Percentiles rank a stretch among this genome's conserved stretches.
Evolutionary conservation across 2,329 filamentous ascomycete genomes (phyloP).

Genomic region (Penicillium aurantiogriseum): DNA sequence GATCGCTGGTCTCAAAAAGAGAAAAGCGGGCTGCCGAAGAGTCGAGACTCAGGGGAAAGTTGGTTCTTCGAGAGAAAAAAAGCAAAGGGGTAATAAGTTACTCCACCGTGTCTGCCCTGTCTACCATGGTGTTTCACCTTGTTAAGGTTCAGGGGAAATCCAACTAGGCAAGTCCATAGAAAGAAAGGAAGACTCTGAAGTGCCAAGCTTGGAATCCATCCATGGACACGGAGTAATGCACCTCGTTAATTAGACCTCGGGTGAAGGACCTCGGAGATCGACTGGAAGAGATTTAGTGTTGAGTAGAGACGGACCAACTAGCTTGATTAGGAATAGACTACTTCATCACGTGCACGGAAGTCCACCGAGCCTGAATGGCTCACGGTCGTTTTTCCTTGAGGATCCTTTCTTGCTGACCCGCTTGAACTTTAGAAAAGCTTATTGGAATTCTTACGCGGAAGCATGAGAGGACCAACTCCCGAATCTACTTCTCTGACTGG

Average conservation of each 20-base stretch:
- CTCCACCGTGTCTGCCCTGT: slow-evolving; percentile 1
- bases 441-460: background rate
- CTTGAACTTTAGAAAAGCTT: background rate
- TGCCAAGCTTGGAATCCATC: background rate
- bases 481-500: background rate
- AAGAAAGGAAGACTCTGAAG: background rate
- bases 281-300: background rate
- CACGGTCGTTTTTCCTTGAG: background rate
- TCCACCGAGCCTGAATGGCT: background rate
- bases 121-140: background rate
- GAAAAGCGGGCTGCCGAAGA: slow-evolving; percentile 1
- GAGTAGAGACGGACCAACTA: background rate
- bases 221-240: background rate
- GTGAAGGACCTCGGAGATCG: background rate
- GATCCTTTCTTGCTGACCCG: background rate
- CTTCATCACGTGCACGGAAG: background rate
- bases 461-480: background rate
- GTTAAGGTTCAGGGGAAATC: slow-evolving; percentile 2
- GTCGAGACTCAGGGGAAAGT: background rate
- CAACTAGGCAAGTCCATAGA: background rate
- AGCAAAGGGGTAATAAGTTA: background rate
- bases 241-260: background rate
- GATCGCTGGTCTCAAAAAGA: slow-evolving; percentile 8
- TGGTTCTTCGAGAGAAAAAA: background rate
- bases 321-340: background rate